phyloP scores from a whole-genome alignment of 2,329 filamentous ascomycete species.

The Coleophoma cylindrospora region DNA sequence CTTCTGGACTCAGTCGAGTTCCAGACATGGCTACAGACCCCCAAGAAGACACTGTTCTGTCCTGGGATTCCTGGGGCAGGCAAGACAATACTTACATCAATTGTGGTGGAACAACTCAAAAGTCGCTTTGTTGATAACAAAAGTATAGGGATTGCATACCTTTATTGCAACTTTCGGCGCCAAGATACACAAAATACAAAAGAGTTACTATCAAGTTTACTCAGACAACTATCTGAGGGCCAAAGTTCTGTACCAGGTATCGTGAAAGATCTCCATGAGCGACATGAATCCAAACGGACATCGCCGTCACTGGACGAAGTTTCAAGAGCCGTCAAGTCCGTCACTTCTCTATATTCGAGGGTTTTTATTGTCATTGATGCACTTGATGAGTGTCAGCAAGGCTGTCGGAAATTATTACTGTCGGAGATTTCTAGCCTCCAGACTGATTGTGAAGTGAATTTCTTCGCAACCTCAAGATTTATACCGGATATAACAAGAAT shows the following conservation, averaged over 20 bases:
- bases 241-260: not conserved
- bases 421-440: not conserved
- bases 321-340: not conserved
- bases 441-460: not conserved
- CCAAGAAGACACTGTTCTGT: slow-evolving; percentile 11
- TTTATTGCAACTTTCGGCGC: not conserved
- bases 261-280: not conserved
- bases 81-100: not conserved
- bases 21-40: slow-evolving; percentile 7
- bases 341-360: not conserved
- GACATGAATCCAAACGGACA: not conserved
- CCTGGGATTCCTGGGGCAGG: slow-evolving; percentile 9
- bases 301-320: not conserved
- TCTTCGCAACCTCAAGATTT: not conserved
- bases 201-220: not conserved
- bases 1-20: slow-evolving; percentile 10
- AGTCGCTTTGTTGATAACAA: not conserved
- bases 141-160: not conserved
- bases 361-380: slow-evolving; percentile 14
- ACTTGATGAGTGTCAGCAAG: slow-evolving; percentile 11
- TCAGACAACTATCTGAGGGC: not conserved
- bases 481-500: not conserved
- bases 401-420: not conserved
- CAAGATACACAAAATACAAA: not conserved
- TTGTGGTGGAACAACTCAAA: not conserved